Evolutionary conservation across 2,329 filamentous ascomycete species (phyloP).

Genomic region (Grosmannia serpens): DNA sequence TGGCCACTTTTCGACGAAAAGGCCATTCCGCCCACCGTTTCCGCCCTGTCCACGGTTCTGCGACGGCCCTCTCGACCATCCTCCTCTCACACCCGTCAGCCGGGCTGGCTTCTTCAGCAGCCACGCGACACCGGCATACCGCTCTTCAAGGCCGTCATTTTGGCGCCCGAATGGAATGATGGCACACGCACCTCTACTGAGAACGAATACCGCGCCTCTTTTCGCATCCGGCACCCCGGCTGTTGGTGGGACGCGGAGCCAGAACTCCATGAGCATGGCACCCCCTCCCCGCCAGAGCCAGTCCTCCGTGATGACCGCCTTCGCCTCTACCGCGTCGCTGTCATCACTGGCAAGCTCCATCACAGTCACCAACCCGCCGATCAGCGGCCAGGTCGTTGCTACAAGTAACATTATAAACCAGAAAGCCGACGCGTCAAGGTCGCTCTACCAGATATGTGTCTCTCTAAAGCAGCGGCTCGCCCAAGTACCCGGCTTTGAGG

Average conservation of each 20-base stretch:
- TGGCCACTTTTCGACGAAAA: too few species aligned
- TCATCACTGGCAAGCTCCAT: conserved; percentile 33
- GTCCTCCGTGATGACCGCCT: conserved; percentile 49
- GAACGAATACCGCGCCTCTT: conserved; percentile 47
- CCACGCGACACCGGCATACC: not conserved
- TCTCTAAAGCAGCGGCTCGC: conserved; percentile 70
- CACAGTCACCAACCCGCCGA: conserved; percentile 26
- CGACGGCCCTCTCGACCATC: not conserved
- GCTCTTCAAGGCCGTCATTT: not conserved
- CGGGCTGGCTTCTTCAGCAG: not conserved
- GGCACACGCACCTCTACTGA: conserved; percentile 48
- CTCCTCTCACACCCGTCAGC: not conserved
- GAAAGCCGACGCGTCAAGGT: conserved; percentile 80
- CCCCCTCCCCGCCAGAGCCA: conserved; percentile 41
- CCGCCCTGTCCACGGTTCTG: not conserved
- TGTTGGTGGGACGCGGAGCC: conserved; percentile 33
- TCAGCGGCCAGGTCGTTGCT: conserved; percentile 56
- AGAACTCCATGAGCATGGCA: conserved; percentile 38
- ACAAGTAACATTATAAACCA: conserved; percentile 96
- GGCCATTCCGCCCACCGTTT: not conserved
- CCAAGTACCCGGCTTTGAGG: conserved; percentile 73
- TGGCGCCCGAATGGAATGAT: conserved; percentile 34
- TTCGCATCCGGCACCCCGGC: conserved; percentile 28
- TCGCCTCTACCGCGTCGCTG: conserved; percentile 40
- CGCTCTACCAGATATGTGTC: conserved; percentile 91